phyloP scores from a whole-genome alignment of 495 filamentous ascomycete species.

The Penicillium riverlandense region DNA sequence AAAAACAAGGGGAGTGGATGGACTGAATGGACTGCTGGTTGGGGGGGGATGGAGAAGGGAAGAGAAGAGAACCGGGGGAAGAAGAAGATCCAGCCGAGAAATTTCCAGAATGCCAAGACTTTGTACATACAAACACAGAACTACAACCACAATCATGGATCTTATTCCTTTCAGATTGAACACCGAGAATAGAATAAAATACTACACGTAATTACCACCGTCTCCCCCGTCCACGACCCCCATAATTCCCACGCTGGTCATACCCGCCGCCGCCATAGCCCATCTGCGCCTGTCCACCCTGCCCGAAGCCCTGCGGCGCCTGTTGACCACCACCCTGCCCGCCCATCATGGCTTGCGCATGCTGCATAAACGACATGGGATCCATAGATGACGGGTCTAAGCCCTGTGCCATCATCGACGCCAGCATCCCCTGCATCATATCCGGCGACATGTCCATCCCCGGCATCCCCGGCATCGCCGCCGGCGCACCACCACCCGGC shows the following conservation, averaged over 20 bases:
- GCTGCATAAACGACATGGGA: slow-evolving; percentile 48
- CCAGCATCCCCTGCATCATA: slow-evolving; percentile 74
- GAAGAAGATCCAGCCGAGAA: slow-evolving; percentile 40
- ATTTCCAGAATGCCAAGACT: slow-evolving; percentile 50
- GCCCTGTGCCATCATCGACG: slow-evolving; percentile 74
- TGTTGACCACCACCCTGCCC: slow-evolving; percentile 35
- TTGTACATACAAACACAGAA: too few species aligned
- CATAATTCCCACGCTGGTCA: slow-evolving; percentile 39
- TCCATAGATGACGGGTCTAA: slow-evolving; percentile 79
- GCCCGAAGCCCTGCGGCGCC: slow-evolving; percentile 33
- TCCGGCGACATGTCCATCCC: slow-evolving; percentile 68
- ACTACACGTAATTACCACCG: slow-evolving; percentile 27
- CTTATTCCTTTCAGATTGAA: too few species aligned
- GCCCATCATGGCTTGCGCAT: slow-evolving; percentile 46
- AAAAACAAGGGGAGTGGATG: slow-evolving; percentile 7
- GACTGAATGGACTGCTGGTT: slow-evolving; percentile 20
- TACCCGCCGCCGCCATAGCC: slow-evolving; percentile 47
- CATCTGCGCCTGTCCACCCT: slow-evolving; percentile 42
- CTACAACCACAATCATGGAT: too few species aligned
- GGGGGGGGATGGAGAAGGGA: slow-evolving; percentile 26
- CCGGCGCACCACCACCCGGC: slow-evolving; percentile 31
- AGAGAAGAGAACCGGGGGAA: slow-evolving; percentile 19
- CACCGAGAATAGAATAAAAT: too few species aligned
- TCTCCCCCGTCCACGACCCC: slow-evolving; percentile 39
- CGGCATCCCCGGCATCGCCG: slow-evolving; percentile 56